Evolutionary conservation across 768 basidiomycete species (phyloP).

Genomic region (Gyrodon lividus): DNA sequence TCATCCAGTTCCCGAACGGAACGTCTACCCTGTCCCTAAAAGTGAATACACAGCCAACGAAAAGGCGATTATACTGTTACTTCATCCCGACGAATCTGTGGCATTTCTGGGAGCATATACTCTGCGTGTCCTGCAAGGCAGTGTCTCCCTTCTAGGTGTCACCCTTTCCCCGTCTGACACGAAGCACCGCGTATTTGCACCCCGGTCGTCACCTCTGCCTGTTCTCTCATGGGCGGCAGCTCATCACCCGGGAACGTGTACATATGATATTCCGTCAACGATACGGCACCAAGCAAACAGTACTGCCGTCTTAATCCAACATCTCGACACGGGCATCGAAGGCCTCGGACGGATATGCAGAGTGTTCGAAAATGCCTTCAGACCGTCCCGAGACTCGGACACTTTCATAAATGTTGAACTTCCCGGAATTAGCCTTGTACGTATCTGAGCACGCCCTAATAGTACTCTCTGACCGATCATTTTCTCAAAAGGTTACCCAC

Average conservation of each 20-base stretch:
- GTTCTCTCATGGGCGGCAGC: conserved; percentile 35
- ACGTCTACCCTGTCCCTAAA: conserved; percentile 22
- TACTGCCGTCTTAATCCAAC: conserved; percentile 56
- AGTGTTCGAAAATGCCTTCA: conserved; percentile 63
- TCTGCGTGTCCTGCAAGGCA: conserved; percentile 62
- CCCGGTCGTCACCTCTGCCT: conserved; percentile 77
- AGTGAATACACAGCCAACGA: background rate
- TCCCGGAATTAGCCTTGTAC: conserved; percentile 48
- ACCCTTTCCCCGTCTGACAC: conserved; percentile 40
- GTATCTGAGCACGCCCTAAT: conserved; percentile 12
- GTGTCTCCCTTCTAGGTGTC: conserved; percentile 58
- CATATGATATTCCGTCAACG: conserved; percentile 10
- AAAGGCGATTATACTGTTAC: conserved; percentile 39
- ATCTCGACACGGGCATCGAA: conserved; percentile 59
- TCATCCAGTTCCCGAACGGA: conserved; percentile 42
- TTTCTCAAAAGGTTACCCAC: conserved; percentile 21
- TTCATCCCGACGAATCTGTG: conserved; percentile 51
- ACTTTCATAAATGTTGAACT: conserved; percentile 41
- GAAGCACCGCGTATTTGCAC: conserved; percentile 64
- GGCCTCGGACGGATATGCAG: conserved; percentile 62
- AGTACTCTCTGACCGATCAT: conserved; percentile 14
- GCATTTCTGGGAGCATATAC: conserved; percentile 68
- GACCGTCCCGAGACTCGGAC: conserved; percentile 38
- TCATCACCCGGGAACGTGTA: conserved; percentile 10
- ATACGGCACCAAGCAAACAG: conserved; percentile 16